Conservation (phyloP, 257 asterid genomes). For the Cruciata laevipes region DNA sequence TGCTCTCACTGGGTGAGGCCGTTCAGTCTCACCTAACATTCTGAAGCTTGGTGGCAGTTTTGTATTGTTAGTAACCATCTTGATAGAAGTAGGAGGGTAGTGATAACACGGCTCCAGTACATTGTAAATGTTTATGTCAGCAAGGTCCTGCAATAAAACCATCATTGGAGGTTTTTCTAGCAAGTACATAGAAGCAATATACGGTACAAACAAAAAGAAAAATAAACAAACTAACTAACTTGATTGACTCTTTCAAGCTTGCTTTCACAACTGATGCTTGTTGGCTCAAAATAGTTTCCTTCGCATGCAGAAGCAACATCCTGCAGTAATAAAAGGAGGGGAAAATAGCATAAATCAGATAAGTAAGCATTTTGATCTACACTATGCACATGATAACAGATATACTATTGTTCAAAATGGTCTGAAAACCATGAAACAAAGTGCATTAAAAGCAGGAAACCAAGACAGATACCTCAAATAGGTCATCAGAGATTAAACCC, state of each 20-base stretch:
- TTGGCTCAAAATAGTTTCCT: slow-evolving; percentile 54
- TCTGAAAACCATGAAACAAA: background rate
- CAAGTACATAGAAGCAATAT: background rate
- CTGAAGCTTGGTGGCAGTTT: slow-evolving; percentile 78
- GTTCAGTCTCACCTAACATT: slow-evolving; percentile 83
- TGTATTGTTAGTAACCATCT: slow-evolving; percentile 22
- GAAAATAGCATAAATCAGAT: background rate
- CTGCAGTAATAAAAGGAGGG: slow-evolving; percentile 29
- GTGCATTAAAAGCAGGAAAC: background rate
- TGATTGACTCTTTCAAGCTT: slow-evolving; percentile 44
- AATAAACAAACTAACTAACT: slow-evolving; percentile 34
- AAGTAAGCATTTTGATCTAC: background rate
- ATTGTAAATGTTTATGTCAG: slow-evolving; percentile 57
- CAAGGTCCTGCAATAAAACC: slow-evolving; percentile 41
- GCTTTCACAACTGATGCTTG: slow-evolving; percentile 38
- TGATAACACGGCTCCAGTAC: slow-evolving; percentile 94
- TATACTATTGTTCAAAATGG: background rate
- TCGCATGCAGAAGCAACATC: slow-evolving; percentile 45
- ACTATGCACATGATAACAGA: background rate
- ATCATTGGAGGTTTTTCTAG: background rate
- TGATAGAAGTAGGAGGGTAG: slow-evolving; percentile 23
- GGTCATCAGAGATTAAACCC: slow-evolving; percentile 86
- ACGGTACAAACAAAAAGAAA: background rate
- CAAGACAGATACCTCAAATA: slow-evolving; percentile 45
- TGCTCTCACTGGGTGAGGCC: slow-evolving; percentile 69